phyloP scores from a whole-genome alignment of 352 stramenopile genomes.

The Phytopythium vexans region DNA sequence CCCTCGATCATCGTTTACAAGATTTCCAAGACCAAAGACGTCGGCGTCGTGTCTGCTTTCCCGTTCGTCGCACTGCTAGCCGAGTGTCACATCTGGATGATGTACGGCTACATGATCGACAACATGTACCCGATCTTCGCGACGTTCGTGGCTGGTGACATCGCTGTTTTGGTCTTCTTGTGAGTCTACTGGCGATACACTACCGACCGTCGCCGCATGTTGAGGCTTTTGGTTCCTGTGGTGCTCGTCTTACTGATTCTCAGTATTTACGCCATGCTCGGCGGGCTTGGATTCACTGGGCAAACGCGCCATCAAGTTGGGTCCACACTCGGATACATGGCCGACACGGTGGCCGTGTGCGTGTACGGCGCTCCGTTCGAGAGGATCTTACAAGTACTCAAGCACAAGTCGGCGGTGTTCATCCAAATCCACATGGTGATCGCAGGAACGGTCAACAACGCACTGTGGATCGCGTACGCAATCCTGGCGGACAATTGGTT shows the following conservation, averaged over 20 bases:
- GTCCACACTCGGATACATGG: conserved; percentile 19
- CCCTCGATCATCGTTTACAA: conserved; percentile 25
- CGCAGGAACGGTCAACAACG: conserved; percentile 16
- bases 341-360: conserved; percentile 18
- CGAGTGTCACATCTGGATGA: conserved; percentile 33
- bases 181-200: conserved; percentile 26
- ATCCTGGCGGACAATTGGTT: conserved; percentile 31
- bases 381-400: conserved; percentile 20
- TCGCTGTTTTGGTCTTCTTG: conserved; percentile 21
- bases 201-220: conserved; percentile 18
- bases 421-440: conserved; percentile 25
- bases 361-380: conserved; percentile 22
- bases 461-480: conserved; percentile 29
- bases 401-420: conserved; percentile 16
- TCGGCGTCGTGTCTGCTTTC: conserved; percentile 30
- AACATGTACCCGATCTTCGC: conserved; percentile 44
- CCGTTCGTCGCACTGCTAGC: conserved; percentile 28
- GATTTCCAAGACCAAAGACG: conserved; percentile 20
- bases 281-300: conserved; percentile 16
- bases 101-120: conserved; percentile 30
- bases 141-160: conserved; percentile 30
- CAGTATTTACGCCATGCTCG: conserved; percentile 26
- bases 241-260: conserved; percentile 12
- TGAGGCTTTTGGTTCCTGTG: conserved; percentile 11
- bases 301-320: conserved; percentile 15